phyloP scores from a whole-genome alignment of 1,139 yeast species.

The Torulaspora pretoriensis region DNA sequence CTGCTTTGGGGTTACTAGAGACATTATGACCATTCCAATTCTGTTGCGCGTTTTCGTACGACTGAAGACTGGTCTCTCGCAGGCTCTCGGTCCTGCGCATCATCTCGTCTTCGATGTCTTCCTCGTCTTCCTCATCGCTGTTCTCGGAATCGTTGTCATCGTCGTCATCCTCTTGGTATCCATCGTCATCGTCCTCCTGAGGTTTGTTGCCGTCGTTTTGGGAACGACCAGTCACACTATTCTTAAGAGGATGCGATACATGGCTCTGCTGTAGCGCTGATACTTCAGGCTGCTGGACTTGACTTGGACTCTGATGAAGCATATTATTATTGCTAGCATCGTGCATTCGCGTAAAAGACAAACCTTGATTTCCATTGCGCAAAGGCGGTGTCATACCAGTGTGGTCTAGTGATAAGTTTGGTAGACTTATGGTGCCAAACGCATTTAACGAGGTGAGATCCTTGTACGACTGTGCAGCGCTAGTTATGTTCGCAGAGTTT shows the following conservation, averaged over 20 bases:
- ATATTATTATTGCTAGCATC: constrained; percentile 1
- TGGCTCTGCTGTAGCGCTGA: background rate
- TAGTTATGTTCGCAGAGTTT: constrained; percentile 9
- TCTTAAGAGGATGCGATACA: background rate
- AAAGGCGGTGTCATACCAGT: constrained; percentile 18
- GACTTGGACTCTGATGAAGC: constrained; percentile 4
- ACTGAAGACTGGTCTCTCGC: background rate
- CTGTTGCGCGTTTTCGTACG: background rate
- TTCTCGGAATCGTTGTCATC: constrained; percentile 16
- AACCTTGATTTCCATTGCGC: constrained; percentile 8
- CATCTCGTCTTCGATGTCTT: constrained; percentile 18
- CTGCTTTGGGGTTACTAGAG: background rate
- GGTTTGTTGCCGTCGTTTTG: constrained; percentile 9
- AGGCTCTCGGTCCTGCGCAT: background rate
- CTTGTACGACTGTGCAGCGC: constrained; percentile 13
- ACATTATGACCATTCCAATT: constrained; percentile 1
- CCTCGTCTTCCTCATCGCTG: constrained; percentile 20
- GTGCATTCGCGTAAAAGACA: constrained; percentile 7
- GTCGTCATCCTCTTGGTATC: constrained; percentile 34
- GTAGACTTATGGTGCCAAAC: constrained; percentile 22
- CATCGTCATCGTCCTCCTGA: constrained; percentile 24
- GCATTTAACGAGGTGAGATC: constrained; percentile 18
- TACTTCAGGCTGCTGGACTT: constrained; percentile 1
- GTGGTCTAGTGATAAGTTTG: constrained; percentile 20
- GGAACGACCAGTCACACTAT: background rate